Percentiles rank a stretch among this genome's conserved stretches.
phyloP scores from a whole-genome alignment of 2,329 filamentous ascomycete species.

The Neofusicoccum laricinum region DNA sequence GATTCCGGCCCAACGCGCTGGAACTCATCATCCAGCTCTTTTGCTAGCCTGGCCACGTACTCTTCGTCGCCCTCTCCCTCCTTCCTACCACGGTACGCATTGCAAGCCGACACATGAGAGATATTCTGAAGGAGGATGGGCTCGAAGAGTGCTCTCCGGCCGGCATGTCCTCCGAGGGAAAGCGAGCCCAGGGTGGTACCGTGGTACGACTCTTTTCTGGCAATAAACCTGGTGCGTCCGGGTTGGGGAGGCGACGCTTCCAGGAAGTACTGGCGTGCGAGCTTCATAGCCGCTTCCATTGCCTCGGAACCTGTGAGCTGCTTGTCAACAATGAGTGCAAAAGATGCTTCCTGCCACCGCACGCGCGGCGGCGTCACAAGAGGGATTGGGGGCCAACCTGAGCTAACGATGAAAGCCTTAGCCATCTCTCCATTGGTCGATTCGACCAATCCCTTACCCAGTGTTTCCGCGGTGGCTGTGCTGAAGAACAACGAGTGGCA shows the following conservation, averaged over 20 bases:
- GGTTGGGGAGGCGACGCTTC: slow-evolving; percentile 54
- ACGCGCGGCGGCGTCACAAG: too few species aligned
- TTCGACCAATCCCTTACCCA: slow-evolving; percentile 49
- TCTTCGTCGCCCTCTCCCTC: slow-evolving; percentile 53
- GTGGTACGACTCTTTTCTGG: slow-evolving; percentile 65
- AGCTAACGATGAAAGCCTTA: slow-evolving; percentile 56
- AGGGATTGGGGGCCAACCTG: slow-evolving; percentile 41
- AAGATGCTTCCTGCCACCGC: too few species aligned
- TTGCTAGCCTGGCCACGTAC: slow-evolving; percentile 60
- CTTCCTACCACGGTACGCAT: slow-evolving; percentile 58
- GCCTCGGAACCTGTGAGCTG: slow-evolving; percentile 60
- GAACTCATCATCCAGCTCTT: slow-evolving; percentile 68
- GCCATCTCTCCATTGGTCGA: slow-evolving; percentile 53
- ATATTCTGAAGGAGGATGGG: slow-evolving; percentile 56
- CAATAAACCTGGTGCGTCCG: slow-evolving; percentile 60
- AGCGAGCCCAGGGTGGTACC: slow-evolving; percentile 68
- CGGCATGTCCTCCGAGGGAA: slow-evolving; percentile 60
- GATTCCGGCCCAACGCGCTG: slow-evolving; percentile 60
- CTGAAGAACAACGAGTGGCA: slow-evolving; percentile 59
- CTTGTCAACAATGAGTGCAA: background rate
- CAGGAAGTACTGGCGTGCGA: slow-evolving; percentile 64
- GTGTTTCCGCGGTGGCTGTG: slow-evolving; percentile 51
- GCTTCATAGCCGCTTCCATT: slow-evolving; percentile 66
- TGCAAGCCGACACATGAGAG: slow-evolving; percentile 64
- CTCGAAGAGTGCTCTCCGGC: slow-evolving; percentile 61